Base-by-base conservation (phyloP, 345 rosid genomes). In the Microcos paniculata region DNA sequence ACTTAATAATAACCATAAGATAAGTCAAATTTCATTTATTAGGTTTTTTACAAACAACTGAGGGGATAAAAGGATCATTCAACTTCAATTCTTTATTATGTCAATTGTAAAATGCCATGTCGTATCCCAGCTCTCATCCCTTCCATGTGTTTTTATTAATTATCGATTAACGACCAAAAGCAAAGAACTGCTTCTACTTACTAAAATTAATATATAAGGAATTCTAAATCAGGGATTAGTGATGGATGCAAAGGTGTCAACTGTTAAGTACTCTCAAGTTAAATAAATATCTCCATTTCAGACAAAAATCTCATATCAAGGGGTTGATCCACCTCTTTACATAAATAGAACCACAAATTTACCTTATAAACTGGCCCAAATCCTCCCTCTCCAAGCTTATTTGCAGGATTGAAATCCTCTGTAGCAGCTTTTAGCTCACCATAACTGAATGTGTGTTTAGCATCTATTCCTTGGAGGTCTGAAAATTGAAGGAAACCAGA, bases 361-460 rank as follows among this genome's bases (percentile, higher is more conserved):
- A 88, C 98, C 97, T 83, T 85, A 24, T 72, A 93, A 69, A 91
- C 91, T 1, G 96, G 90, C 77, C 98, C 94, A 74, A 88, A 93
- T 62, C 98, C 96, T 80, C 96, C 96, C 84, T 93, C 96, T 77
- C 94, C 96, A 56, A 90, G 92, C 78, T 91, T 91, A 82, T 91
- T 85, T 59, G 86, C 72, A 48, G 83, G 80, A 81, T 75, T 84
- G 66, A 91, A 91, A 75, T 87, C 92, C 40, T 90, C 86, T 30
- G 94, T 90, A 26, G 92, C 94, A 76, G 84, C 55, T 84, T 73
- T 90, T 62, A 91, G 87, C 76, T 89, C 90, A 2, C 85, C 78
- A 82, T 82, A 87, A 75, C 79, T 81, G 84, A 91, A 91, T 65
- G 91, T 89, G 80, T 87, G 92, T 70, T 78, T 84, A 61, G 84